phyloP scores from a whole-genome alignment of 202 grass and related monocot genomes.

The Brachypodium distachyon region DNA sequence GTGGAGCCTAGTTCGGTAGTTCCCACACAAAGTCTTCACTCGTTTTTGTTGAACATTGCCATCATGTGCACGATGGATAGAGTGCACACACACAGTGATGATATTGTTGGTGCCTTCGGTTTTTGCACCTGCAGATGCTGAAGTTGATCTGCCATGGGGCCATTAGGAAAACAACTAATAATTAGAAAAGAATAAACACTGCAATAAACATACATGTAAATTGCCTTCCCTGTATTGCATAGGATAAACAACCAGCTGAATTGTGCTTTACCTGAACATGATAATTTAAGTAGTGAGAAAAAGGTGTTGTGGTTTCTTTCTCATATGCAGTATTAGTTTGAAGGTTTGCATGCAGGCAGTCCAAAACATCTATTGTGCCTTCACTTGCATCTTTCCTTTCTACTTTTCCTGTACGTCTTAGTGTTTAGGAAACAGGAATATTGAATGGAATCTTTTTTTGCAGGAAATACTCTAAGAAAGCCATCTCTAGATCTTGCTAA shows the following conservation, averaged over 20 bases:
- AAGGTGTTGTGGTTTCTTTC: neutral
- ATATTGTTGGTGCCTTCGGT: neutral
- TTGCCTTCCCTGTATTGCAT: neutral
- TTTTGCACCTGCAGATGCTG: neutral
- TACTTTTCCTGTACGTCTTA: neutral
- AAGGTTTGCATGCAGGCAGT: neutral
- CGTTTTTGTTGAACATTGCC: neutral
- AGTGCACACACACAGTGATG: too few relatives aligned
- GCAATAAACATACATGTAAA: neutral
- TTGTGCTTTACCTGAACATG: neutral
- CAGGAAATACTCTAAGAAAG: neutral
- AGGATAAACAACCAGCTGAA: neutral
- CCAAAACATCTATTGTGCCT: neutral
- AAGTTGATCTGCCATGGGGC: neutral
- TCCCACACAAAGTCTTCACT: neutral
- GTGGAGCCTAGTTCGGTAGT: neutral
- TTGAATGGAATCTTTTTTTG: neutral
- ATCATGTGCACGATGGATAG: neutral
- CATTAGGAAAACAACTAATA: neutral
- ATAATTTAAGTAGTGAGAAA: neutral
- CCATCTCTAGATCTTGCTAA: neutral
- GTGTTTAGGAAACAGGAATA: neutral
- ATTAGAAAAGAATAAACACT: neutral
- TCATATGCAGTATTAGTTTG: neutral
- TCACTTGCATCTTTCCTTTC: neutral